Evolutionary conservation across 2,329 filamentous ascomycete genomes (phyloP), one percentile per base, ranked within the genome.

Genomic region (Fusarium luffae): DNA sequence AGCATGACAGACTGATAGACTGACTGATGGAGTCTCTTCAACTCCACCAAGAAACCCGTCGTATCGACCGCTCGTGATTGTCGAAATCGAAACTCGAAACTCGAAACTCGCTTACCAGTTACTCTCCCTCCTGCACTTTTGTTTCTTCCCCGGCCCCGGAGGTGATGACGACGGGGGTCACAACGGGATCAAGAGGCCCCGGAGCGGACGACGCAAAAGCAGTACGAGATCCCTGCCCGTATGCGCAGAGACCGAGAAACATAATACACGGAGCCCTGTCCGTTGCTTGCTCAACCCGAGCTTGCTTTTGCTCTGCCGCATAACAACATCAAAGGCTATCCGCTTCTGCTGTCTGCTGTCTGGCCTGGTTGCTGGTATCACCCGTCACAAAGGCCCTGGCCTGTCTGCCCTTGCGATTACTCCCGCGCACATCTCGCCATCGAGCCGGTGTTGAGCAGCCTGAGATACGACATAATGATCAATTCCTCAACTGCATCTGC

Each of bases 281-380:
- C 59, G 72, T 74, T 74, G 72, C 72, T 73, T 72, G 65, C 63
- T 60, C 72, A 74, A 74, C 72, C 54, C 48, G 55, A 69, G 60
- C 70, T 69, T 74, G 66, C 69, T 71, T 68, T 69, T 74, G 69
- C 66, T 71, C 54, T 71, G 63, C 59, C 58, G 52, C 55, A 61
- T 40, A 43, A 52, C 60, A 65, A 50, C 52, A 65, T 52, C 46
- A 30, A 23, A 51, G 56, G 51, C 64, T 63, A 46, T 62, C 70
- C 48, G 56, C 69, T 62, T 58, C 57, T 56, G 49, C 34, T 37
- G 28, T 30, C 28, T 30, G 28, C 27, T 30, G 18, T 37, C 34
- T 37, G 34, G 34, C 34, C 50, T 52, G 49, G 67, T 71, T 21
- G 12, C 55, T 51, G 51, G 67, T 71, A 72, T 71, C 68, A 68